A percentile compares a stretch with the other conserved stretches of the same genome.
Conservation (phyloP, 164 flowering plant species). For the Kalanchoe fedtschenkoi region DNA sequence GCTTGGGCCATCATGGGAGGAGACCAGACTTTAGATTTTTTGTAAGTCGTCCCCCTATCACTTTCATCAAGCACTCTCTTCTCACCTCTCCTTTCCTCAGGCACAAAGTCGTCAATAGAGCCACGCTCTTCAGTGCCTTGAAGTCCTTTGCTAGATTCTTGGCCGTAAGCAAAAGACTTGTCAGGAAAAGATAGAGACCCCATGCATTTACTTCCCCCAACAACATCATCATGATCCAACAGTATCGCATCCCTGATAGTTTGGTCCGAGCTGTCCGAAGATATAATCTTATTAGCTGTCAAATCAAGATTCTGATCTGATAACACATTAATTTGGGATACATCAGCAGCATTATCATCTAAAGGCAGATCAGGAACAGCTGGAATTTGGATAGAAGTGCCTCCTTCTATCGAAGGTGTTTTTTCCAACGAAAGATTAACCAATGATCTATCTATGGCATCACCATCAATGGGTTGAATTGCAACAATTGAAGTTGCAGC, state of each 20-base stretch:
- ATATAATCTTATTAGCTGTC: slow-evolving; percentile 15
- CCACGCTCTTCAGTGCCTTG: slow-evolving; percentile 24
- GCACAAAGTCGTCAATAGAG: slow-evolving; percentile 18
- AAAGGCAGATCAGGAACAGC: background rate
- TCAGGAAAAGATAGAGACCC: slow-evolving; percentile 34
- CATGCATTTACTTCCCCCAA: slow-evolving; percentile 18
- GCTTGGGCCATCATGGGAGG: slow-evolving; percentile 19
- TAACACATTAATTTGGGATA: slow-evolving; percentile 17
- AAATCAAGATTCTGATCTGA: slow-evolving; percentile 17
- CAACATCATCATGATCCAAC: slow-evolving; percentile 13
- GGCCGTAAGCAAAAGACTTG: slow-evolving; percentile 19
- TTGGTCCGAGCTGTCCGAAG: slow-evolving; percentile 12
- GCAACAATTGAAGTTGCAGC: slow-evolving; percentile 16
- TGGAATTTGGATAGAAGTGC: background rate
- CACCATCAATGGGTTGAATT: slow-evolving; percentile 6
- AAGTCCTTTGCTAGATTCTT: slow-evolving; percentile 23
- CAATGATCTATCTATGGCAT: background rate
- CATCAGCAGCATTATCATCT: slow-evolving; percentile 17
- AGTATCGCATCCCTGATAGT: slow-evolving; percentile 20
- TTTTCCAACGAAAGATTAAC: background rate
- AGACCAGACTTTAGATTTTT: slow-evolving; percentile 55
- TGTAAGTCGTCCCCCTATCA: slow-evolving; percentile 26
- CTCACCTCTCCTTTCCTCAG: slow-evolving; percentile 39
- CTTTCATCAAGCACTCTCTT: slow-evolving; percentile 36
- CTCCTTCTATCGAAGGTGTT: background rate